Evolutionary conservation across 139 green algal species (phyloP).

Genomic region (Coccomyxa sp.): DNA sequence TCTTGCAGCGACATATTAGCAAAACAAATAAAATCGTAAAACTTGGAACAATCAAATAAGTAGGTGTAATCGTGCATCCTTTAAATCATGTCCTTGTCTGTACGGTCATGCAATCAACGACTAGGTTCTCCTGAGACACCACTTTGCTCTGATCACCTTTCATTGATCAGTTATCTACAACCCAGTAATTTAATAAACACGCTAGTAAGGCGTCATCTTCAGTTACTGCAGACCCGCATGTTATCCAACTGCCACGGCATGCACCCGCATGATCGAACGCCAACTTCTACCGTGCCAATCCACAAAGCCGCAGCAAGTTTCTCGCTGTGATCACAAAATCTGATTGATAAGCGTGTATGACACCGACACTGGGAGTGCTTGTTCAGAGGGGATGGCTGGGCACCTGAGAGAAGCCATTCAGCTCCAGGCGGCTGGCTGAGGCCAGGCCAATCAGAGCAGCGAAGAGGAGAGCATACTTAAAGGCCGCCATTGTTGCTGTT

Average conservation of each 20-base stretch:
- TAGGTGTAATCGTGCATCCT: neutral
- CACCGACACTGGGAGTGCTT: neutral
- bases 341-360: neutral
- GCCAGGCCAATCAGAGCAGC: neutral
- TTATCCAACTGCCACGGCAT: neutral
- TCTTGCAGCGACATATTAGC: neutral
- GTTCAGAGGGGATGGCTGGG: neutral
- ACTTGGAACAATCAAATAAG: neutral
- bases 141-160: neutral
- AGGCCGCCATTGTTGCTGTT: neutral
- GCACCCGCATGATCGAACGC: neutral
- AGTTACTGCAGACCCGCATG: neutral
- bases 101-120: neutral
- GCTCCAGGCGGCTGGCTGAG: neutral
- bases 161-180: too few species aligned
- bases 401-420: conserved; percentile 2
- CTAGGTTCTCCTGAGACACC: neutral
- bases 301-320: neutral
- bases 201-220: neutral
- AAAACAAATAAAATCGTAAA: neutral
- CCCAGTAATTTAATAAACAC: neutral
- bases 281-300: neutral
- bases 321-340: neutral
- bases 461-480: neutral
- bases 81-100: neutral